These are phyloP conservation scores for Phlyctochytrium planicorne DNA, from an alignment of 192 early-diverging fungal genomes.

Conservation along the genomic window DNA sequence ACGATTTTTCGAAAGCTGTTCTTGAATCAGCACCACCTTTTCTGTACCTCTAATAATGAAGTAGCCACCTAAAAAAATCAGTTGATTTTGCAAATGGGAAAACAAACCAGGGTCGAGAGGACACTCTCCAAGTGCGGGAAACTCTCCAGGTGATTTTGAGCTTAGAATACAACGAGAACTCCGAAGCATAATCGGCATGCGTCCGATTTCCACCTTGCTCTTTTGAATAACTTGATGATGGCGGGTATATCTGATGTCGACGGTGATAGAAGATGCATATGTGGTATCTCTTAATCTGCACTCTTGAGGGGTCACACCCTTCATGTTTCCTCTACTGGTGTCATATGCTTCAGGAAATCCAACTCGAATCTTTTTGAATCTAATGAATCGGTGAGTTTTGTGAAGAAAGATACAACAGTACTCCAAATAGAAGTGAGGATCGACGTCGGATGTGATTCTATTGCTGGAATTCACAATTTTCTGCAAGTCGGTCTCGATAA, in stretches of 20 bases:
- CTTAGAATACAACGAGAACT: constrained; percentile 80
- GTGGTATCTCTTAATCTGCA: constrained; percentile 95
- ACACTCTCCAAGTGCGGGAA: constrained; percentile 89
- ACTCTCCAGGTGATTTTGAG: constrained; percentile 73
- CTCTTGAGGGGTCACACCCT: constrained; percentile 88
- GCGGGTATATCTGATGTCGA: constrained; percentile 91
- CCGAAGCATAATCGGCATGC: constrained; percentile 96
- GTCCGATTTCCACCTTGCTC: constrained; percentile 80
- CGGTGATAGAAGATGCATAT: constrained; percentile 87
- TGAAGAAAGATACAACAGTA: constrained; percentile 40
- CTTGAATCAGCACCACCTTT: constrained; percentile 97
- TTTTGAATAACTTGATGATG: constrained; percentile 77
- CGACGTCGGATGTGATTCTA: constrained; percentile 86
- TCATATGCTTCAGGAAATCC: constrained; percentile 80
- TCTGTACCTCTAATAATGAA: constrained; percentile 95
- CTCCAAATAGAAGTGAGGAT: constrained; percentile 90
- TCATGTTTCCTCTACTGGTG: constrained; percentile 59
- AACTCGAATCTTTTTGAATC: constrained; percentile 86
- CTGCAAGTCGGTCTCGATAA: constrained; percentile 91
- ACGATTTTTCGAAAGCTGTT: constrained; percentile 98
- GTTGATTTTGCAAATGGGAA: background rate
- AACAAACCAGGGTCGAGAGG: constrained; percentile 86
- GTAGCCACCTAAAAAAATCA: constrained; percentile 67
- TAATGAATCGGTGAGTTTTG: constrained; percentile 23
- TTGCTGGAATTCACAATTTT: constrained; percentile 93